Evolutionary conservation across 495 filamentous ascomycete species (phyloP).

Genomic region (Copromyces sp.): DNA sequence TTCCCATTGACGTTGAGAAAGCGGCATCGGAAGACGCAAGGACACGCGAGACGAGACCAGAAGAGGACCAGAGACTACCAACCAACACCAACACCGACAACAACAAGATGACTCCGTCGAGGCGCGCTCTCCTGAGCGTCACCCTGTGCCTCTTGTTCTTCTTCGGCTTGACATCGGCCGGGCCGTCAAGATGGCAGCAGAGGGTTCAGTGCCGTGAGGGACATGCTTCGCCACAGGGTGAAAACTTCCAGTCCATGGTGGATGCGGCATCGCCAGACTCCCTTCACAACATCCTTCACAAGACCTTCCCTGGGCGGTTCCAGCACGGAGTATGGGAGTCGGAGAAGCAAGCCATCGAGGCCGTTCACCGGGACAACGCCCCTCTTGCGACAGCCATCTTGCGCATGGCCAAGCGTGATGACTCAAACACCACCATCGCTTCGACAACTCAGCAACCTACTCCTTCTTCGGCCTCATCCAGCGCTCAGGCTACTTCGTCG

Average conservation of each 20-base stretch:
- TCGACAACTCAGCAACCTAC: background rate
- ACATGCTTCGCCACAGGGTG: background rate
- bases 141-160: conserved; percentile 21
- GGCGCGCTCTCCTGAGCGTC: conserved; percentile 19
- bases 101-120: conserved; percentile 18
- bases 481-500: background rate
- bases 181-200: background rate
- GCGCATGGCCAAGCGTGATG: conserved; percentile 31
- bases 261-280: conserved; percentile 26
- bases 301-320: conserved; percentile 28
- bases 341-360: conserved; percentile 25
- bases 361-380: conserved; percentile 18
- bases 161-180: conserved; percentile 21
- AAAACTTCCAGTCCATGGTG: conserved; percentile 21
- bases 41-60: background rate
- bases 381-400: conserved; percentile 25
- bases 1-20: conserved; percentile 5
- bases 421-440: conserved; percentile 9
- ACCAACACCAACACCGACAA: conserved; percentile 2
- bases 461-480: conserved; percentile 2
- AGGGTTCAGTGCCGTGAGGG: conserved; percentile 7
- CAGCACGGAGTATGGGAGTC: conserved; percentile 28
- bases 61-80: background rate
- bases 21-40: background rate
- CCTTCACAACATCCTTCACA: conserved; percentile 29